Evolutionary conservation across 225 moss, liverwort and hornwort genomes (phyloP).

Genomic region (Pseudoscleropodium purum): DNA sequence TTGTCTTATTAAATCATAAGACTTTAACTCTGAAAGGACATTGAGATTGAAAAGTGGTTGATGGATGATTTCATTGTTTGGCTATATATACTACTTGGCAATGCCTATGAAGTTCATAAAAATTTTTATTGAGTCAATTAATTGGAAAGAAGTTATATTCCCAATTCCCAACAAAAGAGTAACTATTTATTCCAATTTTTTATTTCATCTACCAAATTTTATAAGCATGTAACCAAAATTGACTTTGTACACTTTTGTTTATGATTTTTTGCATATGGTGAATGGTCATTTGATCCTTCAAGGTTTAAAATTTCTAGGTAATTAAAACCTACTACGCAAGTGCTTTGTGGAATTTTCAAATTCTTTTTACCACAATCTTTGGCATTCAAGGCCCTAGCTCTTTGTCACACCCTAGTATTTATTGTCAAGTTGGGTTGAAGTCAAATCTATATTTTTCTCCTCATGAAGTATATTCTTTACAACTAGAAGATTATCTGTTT

Average conservation of each 20-base stretch:
- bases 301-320: background rate
- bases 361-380: background rate
- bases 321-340: fast-evolving
- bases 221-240: fast-evolving
- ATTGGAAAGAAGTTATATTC: background rate
- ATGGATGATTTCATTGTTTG: background rate
- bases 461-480: background rate
- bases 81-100: background rate
- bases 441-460: background rate
- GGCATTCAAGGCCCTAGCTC: background rate
- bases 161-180: too few species aligned
- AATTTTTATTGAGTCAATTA: fast-evolving
- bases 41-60: too few species aligned
- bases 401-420: background rate
- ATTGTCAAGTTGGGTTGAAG: background rate
- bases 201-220: too few species aligned
- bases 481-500: background rate
- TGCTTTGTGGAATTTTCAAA: background rate
- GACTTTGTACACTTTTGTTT: fast-evolving
- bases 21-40: too few species aligned
- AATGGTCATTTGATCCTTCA: too few species aligned
- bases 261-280: fast-evolving
- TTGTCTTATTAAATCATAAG: background rate
- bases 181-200: too few species aligned
- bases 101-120: fast-evolving